These are phyloP conservation scores for Ophiostoma fasciatum DNA, from an alignment of 2,329 filamentous ascomycete species.

Conservation along the genomic window DNA sequence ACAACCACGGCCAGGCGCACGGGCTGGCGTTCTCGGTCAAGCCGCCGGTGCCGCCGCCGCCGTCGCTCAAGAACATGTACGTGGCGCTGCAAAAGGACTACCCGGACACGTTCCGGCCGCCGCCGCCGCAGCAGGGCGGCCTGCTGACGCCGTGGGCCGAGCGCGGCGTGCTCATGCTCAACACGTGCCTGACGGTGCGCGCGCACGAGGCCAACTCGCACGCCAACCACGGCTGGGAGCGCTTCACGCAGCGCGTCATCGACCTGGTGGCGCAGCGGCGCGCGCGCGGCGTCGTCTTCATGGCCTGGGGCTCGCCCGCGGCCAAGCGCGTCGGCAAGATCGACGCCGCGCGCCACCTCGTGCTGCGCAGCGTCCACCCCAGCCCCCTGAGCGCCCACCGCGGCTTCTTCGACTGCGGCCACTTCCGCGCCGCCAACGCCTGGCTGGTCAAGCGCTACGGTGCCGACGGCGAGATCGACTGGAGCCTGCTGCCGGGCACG, in stretches of 20 bases:
- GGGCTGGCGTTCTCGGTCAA: constrained; percentile 92
- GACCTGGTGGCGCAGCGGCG: constrained; percentile 69
- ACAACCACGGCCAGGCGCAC: constrained; percentile 90
- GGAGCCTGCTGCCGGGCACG: constrained; percentile 42
- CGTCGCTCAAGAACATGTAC: constrained; percentile 90
- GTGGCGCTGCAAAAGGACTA: constrained; percentile 78
- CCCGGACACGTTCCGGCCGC: constrained; percentile 57
- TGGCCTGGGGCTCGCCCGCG: constrained; percentile 85
- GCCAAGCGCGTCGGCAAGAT: constrained; percentile 64
- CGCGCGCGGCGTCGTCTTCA: constrained; percentile 72
- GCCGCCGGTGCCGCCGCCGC: constrained; percentile 74
- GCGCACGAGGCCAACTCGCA: constrained; percentile 81
- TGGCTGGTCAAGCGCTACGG: constrained; percentile 76
- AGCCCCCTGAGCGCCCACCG: constrained; percentile 75
- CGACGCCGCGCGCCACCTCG: constrained; percentile 58
- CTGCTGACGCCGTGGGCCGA: constrained; percentile 89
- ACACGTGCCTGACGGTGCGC: constrained; percentile 87
- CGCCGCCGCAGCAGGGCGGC: constrained; percentile 64
- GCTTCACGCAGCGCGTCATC: constrained; percentile 81
- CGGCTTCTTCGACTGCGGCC: constrained; percentile 72
- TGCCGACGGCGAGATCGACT: constrained; percentile 67
- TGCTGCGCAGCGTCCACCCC: constrained; percentile 79
- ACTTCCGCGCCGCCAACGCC: constrained; percentile 70
- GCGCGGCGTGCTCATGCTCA: constrained; percentile 80
- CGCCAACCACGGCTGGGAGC: constrained; percentile 78